These are phyloP conservation scores for Pyrenophora teres DNA, from an alignment of 2,329 filamentous ascomycete genomes.

Conservation along the genomic window DNA sequence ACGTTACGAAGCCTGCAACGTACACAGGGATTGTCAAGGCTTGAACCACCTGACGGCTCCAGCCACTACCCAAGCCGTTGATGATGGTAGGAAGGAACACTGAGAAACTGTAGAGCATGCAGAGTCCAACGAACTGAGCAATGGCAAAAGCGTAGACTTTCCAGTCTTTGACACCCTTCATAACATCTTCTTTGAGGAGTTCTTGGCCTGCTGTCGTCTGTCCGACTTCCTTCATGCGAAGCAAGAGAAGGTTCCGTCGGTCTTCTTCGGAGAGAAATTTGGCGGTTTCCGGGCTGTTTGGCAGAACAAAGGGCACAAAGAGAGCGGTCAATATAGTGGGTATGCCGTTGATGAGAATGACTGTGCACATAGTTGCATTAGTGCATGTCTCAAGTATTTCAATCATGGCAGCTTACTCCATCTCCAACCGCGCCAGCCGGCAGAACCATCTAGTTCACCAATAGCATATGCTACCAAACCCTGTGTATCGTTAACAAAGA, in stretches of 20 bases:
- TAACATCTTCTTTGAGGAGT: conserved; percentile 53
- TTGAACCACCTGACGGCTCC: conserved; percentile 31
- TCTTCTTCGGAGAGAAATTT: conserved; percentile 34
- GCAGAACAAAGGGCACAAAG: conserved; percentile 56
- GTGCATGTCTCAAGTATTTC: neutral
- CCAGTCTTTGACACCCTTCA: conserved; percentile 51
- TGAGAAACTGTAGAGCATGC: conserved; percentile 34
- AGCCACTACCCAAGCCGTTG: conserved; percentile 30
- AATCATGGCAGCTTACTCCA: conserved; percentile 20
- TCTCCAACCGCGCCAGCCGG: conserved; percentile 31
- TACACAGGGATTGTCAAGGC: conserved; percentile 42
- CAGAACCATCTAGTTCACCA: conserved; percentile 29
- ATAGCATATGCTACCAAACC: conserved; percentile 37
- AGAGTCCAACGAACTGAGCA: conserved; percentile 52
- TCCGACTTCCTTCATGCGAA: conserved; percentile 48
- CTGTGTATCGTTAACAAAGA: neutral
- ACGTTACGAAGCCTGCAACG: conserved; percentile 29
- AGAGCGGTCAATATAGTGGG: conserved; percentile 46
- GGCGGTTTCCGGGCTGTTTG: conserved; percentile 53
- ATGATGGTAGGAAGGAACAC: conserved; percentile 41
- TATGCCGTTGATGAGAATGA: conserved; percentile 41
- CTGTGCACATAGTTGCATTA: neutral
- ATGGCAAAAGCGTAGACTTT: conserved; percentile 41
- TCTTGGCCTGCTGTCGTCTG: conserved; percentile 54
- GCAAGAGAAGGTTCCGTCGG: conserved; percentile 23